phyloP scores from a whole-genome alignment of 768 basidiomycete species.

The Cyclocybe aegerita region DNA sequence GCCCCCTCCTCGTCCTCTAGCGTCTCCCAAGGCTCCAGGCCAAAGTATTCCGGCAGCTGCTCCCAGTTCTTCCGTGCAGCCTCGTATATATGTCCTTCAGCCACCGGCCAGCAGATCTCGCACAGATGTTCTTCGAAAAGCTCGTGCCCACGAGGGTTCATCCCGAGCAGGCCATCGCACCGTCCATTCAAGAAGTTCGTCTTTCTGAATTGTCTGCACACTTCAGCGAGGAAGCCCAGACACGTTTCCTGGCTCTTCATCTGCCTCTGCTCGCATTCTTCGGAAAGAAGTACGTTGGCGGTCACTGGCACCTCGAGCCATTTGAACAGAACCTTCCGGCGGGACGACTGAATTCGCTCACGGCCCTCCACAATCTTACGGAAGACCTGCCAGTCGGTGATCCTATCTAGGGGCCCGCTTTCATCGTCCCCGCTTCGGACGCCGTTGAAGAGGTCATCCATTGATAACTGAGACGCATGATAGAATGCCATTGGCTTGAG shows the following conservation, averaged over 20 bases:
- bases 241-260: background rate
- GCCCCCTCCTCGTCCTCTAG: background rate
- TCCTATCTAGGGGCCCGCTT: background rate
- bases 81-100: background rate
- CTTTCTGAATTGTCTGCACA: slow-evolving; percentile 3
- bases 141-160: background rate
- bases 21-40: slow-evolving; percentile 3
- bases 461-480: slow-evolving; percentile 19
- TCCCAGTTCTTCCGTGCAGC: slow-evolving; percentile 11
- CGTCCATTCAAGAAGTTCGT: slow-evolving; percentile 11
- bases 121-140: slow-evolving; percentile 13
- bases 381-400: slow-evolving; percentile 3
- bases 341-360: slow-evolving; percentile 14
- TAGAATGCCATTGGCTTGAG: slow-evolving; percentile 22
- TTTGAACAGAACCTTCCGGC: slow-evolving; percentile 12
- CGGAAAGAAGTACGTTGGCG: background rate
- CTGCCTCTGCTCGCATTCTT: background rate
- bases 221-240: background rate
- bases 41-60: slow-evolving; percentile 7
- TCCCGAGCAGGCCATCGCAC: slow-evolving; percentile 11
- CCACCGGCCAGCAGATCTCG: slow-evolving; percentile 6
- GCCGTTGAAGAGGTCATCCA: slow-evolving; percentile 17
- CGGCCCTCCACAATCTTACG: slow-evolving; percentile 12
- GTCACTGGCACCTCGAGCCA: slow-evolving; percentile 14
- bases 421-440: slow-evolving; percentile 11